Percentiles rank a stretch among this genome's conserved stretches.
Conservation (phyloP, 768 basidiomycete species). For the Tulasnella sp. region DNA sequence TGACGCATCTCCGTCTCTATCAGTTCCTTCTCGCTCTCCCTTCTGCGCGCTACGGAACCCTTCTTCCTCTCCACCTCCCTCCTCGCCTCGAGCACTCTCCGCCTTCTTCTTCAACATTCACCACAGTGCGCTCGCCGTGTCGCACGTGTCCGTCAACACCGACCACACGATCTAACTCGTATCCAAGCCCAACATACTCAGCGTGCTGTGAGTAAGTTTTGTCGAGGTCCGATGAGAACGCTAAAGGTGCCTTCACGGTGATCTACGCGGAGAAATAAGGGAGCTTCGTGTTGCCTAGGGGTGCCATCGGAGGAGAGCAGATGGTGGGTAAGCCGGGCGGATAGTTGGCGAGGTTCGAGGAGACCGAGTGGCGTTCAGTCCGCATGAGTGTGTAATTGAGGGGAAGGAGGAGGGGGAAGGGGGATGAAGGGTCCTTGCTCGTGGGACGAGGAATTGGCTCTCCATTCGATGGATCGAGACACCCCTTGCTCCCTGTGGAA, state of each 20-base stretch:
- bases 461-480: constrained; percentile 22
- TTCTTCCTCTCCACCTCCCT: constrained; percentile 10
- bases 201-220: constrained; percentile 61
- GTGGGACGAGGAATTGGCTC: constrained; percentile 20
- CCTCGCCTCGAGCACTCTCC: constrained; percentile 31
- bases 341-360: constrained; percentile 48
- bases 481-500: not conserved
- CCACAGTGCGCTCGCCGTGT: constrained; percentile 83
- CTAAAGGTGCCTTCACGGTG: constrained; percentile 47
- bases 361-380: constrained; percentile 91
- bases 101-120: constrained; percentile 87
- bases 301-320: not conserved
- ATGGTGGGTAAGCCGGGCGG: constrained; percentile 17
- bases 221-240: constrained; percentile 82
- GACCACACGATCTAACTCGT: constrained; percentile 90
- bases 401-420: constrained; percentile 19
- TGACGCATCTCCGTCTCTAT: not conserved
- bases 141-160: constrained; percentile 84
- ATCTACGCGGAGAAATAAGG: constrained; percentile 30
- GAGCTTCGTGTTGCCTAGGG: constrained; percentile 19
- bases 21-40: not conserved
- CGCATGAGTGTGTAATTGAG: constrained; percentile 80
- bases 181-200: constrained; percentile 76
- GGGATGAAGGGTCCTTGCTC: not conserved
- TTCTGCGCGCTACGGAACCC: not conserved